A percentile compares a stretch with the other conserved stretches of the same genome.
These are phyloP conservation scores for Omphalea diandra DNA, from an alignment of 441 rosid genomes.

Conservation along the genomic window DNA sequence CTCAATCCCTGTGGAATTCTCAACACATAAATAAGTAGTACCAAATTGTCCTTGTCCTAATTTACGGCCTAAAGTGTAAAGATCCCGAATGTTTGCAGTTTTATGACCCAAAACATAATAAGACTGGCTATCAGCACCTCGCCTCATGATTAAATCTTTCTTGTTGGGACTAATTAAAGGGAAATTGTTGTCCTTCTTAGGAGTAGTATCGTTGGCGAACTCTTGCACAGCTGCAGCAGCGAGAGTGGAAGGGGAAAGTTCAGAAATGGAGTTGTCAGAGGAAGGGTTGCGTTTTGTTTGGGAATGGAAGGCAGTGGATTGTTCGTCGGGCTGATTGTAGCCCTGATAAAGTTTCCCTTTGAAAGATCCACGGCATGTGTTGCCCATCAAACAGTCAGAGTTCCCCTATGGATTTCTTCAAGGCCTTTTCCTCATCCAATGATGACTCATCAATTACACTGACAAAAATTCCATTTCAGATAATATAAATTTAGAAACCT, in stretches of 20 bases:
- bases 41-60: conserved; percentile 97
- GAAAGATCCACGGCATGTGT: conserved; percentile 76
- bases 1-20: conserved; percentile 57
- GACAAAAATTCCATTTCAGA: conserved; percentile 16
- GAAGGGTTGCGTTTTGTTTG: conserved; percentile 41
- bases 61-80: conserved; percentile 72
- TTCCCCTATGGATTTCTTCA: conserved; percentile 26
- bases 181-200: conserved; percentile 36
- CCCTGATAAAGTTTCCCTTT: conserved; percentile 65
- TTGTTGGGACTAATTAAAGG: conserved; percentile 38
- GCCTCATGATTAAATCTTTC: conserved; percentile 64
- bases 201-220: conserved; percentile 34
- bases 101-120: conserved; percentile 84
- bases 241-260: conserved; percentile 41
- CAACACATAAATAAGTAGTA: conserved; percentile 78
- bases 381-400: conserved; percentile 73
- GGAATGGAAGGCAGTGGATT: conserved; percentile 34
- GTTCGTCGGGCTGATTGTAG: conserved; percentile 64
- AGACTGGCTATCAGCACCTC: conserved; percentile 61
- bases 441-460: conserved; percentile 38
- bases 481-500: conserved; percentile 25
- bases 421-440: conserved; percentile 49
- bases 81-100: conserved; percentile 81
- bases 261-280: conserved; percentile 42
- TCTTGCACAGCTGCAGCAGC: conserved; percentile 40